phyloP scores from a whole-genome alignment of 2,329 filamentous ascomycete species.

The Grosmannia penicillata region DNA sequence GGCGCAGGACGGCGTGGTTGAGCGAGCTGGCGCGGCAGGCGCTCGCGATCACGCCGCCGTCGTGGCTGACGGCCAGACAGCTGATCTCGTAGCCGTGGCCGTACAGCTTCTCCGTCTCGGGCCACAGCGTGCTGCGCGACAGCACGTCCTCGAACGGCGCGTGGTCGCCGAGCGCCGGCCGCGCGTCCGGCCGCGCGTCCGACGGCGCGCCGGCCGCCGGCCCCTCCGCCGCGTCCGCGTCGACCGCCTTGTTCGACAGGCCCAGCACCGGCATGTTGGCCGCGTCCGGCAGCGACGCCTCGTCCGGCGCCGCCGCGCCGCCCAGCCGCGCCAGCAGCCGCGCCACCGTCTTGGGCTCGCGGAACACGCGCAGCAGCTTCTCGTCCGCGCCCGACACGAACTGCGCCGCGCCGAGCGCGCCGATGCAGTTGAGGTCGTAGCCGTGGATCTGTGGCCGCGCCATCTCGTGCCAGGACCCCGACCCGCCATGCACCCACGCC shows the following conservation, averaged over 20 bases:
- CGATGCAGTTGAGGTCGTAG: constrained; percentile 93
- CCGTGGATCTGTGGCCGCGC: constrained; percentile 92
- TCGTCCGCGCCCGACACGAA: constrained; percentile 96
- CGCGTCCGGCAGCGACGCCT: constrained; percentile 55
- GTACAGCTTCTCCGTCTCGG: constrained; percentile 91
- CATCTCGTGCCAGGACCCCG: constrained; percentile 80
- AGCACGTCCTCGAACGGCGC: constrained; percentile 85
- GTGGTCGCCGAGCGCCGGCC: constrained; percentile 28
- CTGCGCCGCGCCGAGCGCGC: constrained; percentile 53
- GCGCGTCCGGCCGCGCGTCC: constrained; percentile 23
- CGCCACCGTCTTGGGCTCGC: constrained; percentile 73
- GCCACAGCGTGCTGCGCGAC: constrained; percentile 83
- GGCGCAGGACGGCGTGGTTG: constrained; percentile 84
- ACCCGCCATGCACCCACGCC: constrained; percentile 42
- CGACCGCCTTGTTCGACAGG: constrained; percentile 87
- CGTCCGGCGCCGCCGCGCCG: constrained; percentile 17
- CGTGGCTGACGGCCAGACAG: constrained; percentile 62
- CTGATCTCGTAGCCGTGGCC: constrained; percentile 97
- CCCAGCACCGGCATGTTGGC: constrained; percentile 92
- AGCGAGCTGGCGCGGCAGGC: constrained; percentile 85
- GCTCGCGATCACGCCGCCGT: constrained; percentile 66
- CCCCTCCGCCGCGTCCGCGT: constrained; percentile 26
- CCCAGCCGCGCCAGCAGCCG: constrained; percentile 55
- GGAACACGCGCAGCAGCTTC: constrained; percentile 93
- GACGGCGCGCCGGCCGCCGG: too few relatives aligned